Conservation (phyloP, 306 rosid species). For the Fragaria nilgerrensis region DNA sequence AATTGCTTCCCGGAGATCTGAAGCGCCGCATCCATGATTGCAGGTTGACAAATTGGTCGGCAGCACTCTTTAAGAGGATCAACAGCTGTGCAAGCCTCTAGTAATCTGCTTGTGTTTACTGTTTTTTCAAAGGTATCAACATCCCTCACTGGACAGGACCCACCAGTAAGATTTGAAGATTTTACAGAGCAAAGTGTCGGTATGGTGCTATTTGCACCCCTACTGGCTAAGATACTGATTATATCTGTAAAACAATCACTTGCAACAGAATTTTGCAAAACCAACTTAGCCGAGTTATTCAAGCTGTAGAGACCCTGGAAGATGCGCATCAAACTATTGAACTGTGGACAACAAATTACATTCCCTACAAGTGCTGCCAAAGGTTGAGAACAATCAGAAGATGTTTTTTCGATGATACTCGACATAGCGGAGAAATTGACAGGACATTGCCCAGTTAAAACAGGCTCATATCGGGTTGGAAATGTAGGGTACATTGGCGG, state of each 20-base stretch:
- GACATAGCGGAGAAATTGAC: slow-evolving; percentile 79
- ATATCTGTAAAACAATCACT: slow-evolving; percentile 82
- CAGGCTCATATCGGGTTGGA: slow-evolving; percentile 77
- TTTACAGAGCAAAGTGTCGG: slow-evolving; percentile 71
- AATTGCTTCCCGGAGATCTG: slow-evolving; percentile 69
- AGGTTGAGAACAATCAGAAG: slow-evolving; percentile 85
- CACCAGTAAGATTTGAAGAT: slow-evolving; percentile 81
- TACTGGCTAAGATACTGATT: slow-evolving; percentile 71
- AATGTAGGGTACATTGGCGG: slow-evolving; percentile 91
- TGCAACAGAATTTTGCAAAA: slow-evolving; percentile 57
- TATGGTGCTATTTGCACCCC: slow-evolving; percentile 76
- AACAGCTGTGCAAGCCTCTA: slow-evolving; percentile 84
- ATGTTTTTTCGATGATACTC: slow-evolving; percentile 68
- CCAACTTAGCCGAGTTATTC: slow-evolving; percentile 56
- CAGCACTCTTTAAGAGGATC: slow-evolving; percentile 99
- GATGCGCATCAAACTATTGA: slow-evolving; percentile 79
- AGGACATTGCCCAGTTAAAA: slow-evolving; percentile 87
- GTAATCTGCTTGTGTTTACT: slow-evolving; percentile 72
- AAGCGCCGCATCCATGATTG: slow-evolving; percentile 86
- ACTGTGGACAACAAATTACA: slow-evolving; percentile 94
- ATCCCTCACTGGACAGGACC: slow-evolving; percentile 89
- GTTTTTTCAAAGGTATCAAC: slow-evolving; percentile 63
- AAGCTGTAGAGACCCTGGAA: slow-evolving; percentile 75
- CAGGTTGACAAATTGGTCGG: slow-evolving; percentile 90
- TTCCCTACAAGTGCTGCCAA: slow-evolving; percentile 79